A percentile compares a stretch with the other conserved stretches of the same genome.
phyloP scores from a whole-genome alignment of 345 rosid genomes.

The Xanthoceras sorbifolium region DNA sequence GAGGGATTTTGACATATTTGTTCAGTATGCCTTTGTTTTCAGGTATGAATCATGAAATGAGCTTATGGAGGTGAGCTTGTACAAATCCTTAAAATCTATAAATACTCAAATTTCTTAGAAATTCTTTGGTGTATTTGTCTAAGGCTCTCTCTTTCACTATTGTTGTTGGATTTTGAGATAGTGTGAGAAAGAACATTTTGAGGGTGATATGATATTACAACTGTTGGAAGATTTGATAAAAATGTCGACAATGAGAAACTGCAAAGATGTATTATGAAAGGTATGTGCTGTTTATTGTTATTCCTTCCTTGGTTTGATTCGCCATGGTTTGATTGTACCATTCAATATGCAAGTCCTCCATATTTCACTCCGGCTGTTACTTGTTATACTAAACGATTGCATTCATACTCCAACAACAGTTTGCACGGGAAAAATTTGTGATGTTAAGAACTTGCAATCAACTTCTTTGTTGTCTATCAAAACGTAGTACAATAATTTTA shows the following conservation, averaged over 20 bases:
- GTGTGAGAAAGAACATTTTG: conserved; percentile 95
- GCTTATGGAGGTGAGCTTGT: too few species aligned
- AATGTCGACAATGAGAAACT: conserved; percentile 95
- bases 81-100: too few species aligned
- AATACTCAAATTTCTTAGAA: too few species aligned
- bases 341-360: neutral
- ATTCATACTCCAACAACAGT: conserved; percentile 25
- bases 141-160: conserved; percentile 3
- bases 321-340: neutral
- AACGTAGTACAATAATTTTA: conserved; percentile 45
- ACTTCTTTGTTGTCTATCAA: conserved; percentile 77
- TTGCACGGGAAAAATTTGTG: conserved; percentile 98
- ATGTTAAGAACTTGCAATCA: conserved; percentile 66
- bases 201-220: conserved; percentile 99
- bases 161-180: conserved; percentile 47
- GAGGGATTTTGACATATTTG: too few species aligned
- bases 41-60: too few species aligned
- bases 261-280: conserved; percentile 91
- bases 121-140: neutral
- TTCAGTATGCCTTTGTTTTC: too few species aligned
- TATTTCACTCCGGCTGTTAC: conserved; percentile 9
- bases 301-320: neutral
- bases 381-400: conserved; percentile 8
- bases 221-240: conserved; percentile 93
- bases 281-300: conserved; percentile 31